These are phyloP conservation scores for Hygrophoropsis aurantiaca DNA, from an alignment of 768 basidiomycete species.

Conservation along the genomic window DNA sequence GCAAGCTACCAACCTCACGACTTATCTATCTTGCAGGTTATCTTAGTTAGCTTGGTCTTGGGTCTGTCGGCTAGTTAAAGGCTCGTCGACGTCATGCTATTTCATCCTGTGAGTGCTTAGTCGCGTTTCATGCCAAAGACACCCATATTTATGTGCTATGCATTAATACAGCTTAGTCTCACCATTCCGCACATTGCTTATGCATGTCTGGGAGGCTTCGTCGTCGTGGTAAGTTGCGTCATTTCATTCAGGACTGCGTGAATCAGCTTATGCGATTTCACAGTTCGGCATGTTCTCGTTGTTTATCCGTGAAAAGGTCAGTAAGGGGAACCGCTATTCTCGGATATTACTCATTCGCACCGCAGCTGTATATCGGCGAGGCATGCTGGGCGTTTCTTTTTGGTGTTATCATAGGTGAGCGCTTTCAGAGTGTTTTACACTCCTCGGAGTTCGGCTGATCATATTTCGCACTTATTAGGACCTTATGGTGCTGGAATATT, in stretches of 20 bases:
- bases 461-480: slow-evolving; percentile 40
- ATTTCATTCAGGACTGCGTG: not conserved
- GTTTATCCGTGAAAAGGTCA: slow-evolving; percentile 82
- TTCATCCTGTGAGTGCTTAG: slow-evolving; percentile 45
- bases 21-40: not conserved
- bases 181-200: slow-evolving; percentile 75
- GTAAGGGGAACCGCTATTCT: slow-evolving; percentile 10
- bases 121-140: not conserved
- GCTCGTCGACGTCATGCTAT: slow-evolving; percentile 40
- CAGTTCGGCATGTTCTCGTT: slow-evolving; percentile 96
- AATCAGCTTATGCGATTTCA: not conserved
- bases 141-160: slow-evolving; percentile 3
- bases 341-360: slow-evolving; percentile 5
- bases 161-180: slow-evolving; percentile 36
- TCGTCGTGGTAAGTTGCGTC: slow-evolving; percentile 59
- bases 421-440: slow-evolving; percentile 1
- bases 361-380: slow-evolving; percentile 88
- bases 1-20: not conserved
- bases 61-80: not conserved
- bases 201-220: slow-evolving; percentile 77
- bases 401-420: slow-evolving; percentile 82
- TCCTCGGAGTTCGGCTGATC: not conserved
- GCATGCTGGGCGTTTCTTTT: slow-evolving; percentile 94
- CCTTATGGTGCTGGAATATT: slow-evolving; percentile 83
- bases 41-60: no score